Percentiles rank a stretch among this genome's conserved stretches.
Evolutionary conservation across 495 filamentous ascomycete genomes (phyloP).

Genomic region (Xeromyces bisporus): DNA sequence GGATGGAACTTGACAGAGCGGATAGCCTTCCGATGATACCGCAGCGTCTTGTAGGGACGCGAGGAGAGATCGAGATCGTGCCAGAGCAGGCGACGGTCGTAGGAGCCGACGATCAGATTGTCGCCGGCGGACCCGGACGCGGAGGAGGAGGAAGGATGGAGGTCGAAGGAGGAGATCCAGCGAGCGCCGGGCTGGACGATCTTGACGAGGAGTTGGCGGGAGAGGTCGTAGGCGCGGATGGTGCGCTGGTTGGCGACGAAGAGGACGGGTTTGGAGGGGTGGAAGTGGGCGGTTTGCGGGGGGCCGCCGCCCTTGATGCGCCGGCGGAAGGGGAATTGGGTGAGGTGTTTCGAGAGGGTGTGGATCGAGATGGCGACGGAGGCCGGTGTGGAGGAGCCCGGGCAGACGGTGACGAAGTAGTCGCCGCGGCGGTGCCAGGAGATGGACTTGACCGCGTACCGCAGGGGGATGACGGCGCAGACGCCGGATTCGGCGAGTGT

Average conservation of each 20-base stretch:
- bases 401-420: slow-evolving; percentile 85
- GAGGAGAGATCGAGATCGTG: slow-evolving; percentile 87
- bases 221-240: slow-evolving; percentile 82
- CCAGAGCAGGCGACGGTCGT: slow-evolving; percentile 89
- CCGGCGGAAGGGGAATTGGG: slow-evolving; percentile 77
- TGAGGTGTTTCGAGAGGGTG: slow-evolving; percentile 83
- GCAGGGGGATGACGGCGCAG: slow-evolving; percentile 59
- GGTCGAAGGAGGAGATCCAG: slow-evolving; percentile 87
- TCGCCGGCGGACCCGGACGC: slow-evolving; percentile 57
- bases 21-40: slow-evolving; percentile 85
- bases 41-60: slow-evolving; percentile 84
- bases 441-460: slow-evolving; percentile 73
- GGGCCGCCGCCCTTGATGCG: slow-evolving; percentile 62
- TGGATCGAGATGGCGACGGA: slow-evolving; percentile 76
- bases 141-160: slow-evolving; percentile 52
- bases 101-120: slow-evolving; percentile 83
- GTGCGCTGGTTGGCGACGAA: slow-evolving; percentile 90
- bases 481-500: slow-evolving; percentile 61
- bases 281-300: slow-evolving; percentile 81
- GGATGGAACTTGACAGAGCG: slow-evolving; percentile 73
- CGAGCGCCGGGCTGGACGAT: slow-evolving; percentile 80
- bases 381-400: slow-evolving; percentile 46
- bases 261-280: slow-evolving; percentile 79
- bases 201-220: slow-evolving; percentile 75
- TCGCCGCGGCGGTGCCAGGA: slow-evolving; percentile 89